phyloP scores from a whole-genome alignment of 2,329 filamentous ascomycete genomes.

The Aspergillus aculeatus region DNA sequence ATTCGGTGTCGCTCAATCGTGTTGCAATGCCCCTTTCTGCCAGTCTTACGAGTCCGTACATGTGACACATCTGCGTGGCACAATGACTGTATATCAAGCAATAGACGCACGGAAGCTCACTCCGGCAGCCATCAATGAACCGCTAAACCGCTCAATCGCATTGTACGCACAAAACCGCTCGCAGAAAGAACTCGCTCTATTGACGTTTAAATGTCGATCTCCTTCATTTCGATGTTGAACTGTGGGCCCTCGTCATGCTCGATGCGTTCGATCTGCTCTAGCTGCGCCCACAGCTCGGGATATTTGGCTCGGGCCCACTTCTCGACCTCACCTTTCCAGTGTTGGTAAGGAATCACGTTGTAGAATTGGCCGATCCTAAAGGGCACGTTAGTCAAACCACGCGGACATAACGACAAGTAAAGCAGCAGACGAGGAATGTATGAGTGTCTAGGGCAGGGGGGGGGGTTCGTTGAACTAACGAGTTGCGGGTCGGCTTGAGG shows the following conservation, averaged over 20 bases:
- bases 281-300: constrained; percentile 65
- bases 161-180: neutral
- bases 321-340: constrained; percentile 68
- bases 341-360: constrained; percentile 67
- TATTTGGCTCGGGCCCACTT: constrained; percentile 70
- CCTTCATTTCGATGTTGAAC: constrained; percentile 27
- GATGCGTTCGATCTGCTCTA: constrained; percentile 50
- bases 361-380: constrained; percentile 70
- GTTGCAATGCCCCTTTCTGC: too few species aligned
- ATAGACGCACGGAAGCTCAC: too few species aligned
- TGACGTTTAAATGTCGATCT: neutral
- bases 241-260: constrained; percentile 35
- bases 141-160: neutral
- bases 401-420: neutral
- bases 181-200: neutral
- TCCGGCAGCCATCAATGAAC: too few species aligned
- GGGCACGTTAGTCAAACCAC: neutral
- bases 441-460: neutral
- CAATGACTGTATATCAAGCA: too few species aligned
- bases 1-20: too few species aligned
- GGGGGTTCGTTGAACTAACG: constrained; percentile 56
- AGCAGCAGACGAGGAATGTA: neutral
- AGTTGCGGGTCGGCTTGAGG: constrained; percentile 64
- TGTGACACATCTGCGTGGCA: too few species aligned
- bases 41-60: too few species aligned